Conservation (phyloP, 2,329 filamentous ascomycete genomes). For the Fusarium gaditjirri region DNA sequence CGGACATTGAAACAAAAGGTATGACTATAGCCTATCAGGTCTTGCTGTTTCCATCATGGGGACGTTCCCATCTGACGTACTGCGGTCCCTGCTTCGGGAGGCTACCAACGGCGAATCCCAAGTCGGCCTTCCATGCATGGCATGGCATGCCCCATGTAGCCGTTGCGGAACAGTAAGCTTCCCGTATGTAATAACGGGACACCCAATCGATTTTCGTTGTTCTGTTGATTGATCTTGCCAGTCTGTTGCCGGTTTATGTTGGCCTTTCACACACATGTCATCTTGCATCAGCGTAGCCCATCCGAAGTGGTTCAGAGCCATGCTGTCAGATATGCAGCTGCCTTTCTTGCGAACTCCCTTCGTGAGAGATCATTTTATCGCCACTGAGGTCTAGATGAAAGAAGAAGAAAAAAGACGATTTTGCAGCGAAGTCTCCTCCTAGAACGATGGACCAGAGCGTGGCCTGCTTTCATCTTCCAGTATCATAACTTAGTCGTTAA, state of each 20-base stretch:
- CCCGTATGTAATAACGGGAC: slow-evolving; percentile 3
- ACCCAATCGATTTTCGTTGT: background rate
- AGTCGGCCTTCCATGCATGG: slow-evolving; percentile 8
- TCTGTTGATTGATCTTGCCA: background rate
- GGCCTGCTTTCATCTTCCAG: background rate
- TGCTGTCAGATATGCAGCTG: background rate
- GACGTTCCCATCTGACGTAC: background rate
- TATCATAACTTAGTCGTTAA: background rate
- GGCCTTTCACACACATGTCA: background rate
- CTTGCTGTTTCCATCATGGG: background rate
- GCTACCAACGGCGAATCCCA: slow-evolving; percentile 12
- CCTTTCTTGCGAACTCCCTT: background rate
- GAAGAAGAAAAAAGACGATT: background rate
- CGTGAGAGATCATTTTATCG: background rate
- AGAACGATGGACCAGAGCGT: background rate
- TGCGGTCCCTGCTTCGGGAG: slow-evolving; percentile 6
- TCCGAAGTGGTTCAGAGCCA: background rate
- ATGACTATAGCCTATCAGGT: background rate
- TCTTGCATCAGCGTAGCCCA: slow-evolving; percentile 18
- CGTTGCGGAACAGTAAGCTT: slow-evolving; percentile 4
- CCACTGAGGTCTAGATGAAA: background rate
- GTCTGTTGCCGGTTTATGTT: background rate
- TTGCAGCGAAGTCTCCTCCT: background rate
- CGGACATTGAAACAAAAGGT: background rate
- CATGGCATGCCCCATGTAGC: slow-evolving; percentile 7